Conservation (phyloP, 257 asterid species). For the Anisodus acutangulus region DNA sequence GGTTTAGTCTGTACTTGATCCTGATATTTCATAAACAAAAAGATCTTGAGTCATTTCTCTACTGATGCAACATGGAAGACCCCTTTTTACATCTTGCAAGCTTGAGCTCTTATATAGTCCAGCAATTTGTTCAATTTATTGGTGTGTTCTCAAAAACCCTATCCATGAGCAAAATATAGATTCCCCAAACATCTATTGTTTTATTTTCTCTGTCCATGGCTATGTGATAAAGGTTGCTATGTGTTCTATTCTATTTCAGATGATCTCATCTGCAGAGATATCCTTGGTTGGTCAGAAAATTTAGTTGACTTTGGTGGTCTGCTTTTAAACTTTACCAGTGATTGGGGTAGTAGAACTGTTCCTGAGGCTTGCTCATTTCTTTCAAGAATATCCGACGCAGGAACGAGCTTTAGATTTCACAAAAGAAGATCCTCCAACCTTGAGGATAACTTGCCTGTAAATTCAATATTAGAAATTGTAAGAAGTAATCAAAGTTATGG, state of each 20-base stretch:
- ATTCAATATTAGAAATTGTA: slow-evolving; percentile 58
- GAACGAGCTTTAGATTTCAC: slow-evolving; percentile 39
- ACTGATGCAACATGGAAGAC: slow-evolving; percentile 60
- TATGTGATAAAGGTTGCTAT: slow-evolving; percentile 28
- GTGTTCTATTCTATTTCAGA: slow-evolving; percentile 52
- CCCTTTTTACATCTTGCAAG: slow-evolving; percentile 66
- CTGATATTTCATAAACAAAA: slow-evolving; percentile 34
- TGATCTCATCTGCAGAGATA: slow-evolving; percentile 61
- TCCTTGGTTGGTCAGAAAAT: slow-evolving; percentile 50
- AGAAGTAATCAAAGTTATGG: slow-evolving; percentile 51
- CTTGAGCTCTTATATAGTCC: slow-evolving; percentile 61
- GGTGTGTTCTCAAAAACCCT: slow-evolving; percentile 47
- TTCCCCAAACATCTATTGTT: not conserved
- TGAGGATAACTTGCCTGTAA: slow-evolving; percentile 45
- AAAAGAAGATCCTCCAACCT: slow-evolving; percentile 41
- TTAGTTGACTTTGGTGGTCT: slow-evolving; percentile 48
- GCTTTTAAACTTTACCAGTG: slow-evolving; percentile 35
- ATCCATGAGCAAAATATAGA: not conserved
- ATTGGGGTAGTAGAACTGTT: slow-evolving; percentile 37
- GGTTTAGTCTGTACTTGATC: slow-evolving; percentile 39
- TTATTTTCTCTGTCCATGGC: slow-evolving; percentile 26
- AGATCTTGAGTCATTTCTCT: slow-evolving; percentile 38
- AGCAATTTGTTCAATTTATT: slow-evolving; percentile 55
- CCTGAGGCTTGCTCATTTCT: slow-evolving; percentile 48
- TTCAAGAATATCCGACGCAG: slow-evolving; percentile 45